Conservation (phyloP, 768 basidiomycete genomes). For the Russula emetica region DNA sequence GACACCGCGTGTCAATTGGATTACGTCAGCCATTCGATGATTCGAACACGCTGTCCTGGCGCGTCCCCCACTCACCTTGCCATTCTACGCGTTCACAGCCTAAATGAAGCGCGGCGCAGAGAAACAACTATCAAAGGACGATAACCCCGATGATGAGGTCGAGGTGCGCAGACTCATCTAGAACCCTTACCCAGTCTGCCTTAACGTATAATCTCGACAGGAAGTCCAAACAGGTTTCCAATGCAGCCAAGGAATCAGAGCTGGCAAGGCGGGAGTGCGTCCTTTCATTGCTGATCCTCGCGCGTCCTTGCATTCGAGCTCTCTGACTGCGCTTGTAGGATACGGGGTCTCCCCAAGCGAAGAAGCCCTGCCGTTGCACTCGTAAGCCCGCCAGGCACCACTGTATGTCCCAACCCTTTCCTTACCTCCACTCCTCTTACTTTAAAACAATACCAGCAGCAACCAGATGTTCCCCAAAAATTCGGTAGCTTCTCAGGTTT, state of each 20-base stretch:
- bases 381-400: conserved; percentile 24
- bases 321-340: conserved; percentile 40
- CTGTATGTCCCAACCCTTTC: conserved; percentile 31
- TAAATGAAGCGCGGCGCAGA: conserved; percentile 75
- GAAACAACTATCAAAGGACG: conserved; percentile 60
- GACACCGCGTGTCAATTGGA: not conserved
- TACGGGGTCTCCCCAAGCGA: conserved; percentile 60
- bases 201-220: conserved; percentile 31
- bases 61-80: not conserved
- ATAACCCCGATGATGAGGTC: conserved; percentile 40
- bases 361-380: conserved; percentile 29
- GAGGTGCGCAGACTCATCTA: conserved; percentile 29
- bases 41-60: conserved; percentile 10
- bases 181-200: not conserved
- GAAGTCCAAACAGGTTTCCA: conserved; percentile 47
- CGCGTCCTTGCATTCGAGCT: not conserved
- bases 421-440: conserved; percentile 13
- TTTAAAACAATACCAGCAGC: conserved; percentile 12
- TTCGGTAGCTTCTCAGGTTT: conserved; percentile 54
- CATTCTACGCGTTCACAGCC: conserved; percentile 3
- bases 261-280: conserved; percentile 57
- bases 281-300: not conserved
- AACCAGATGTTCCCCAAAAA: conserved; percentile 37
- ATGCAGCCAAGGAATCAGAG: conserved; percentile 55
- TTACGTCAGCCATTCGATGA: conserved; percentile 9